phyloP scores from a whole-genome alignment of 202 grass and related monocot genomes.

The Cymbopogon flexuosus region DNA sequence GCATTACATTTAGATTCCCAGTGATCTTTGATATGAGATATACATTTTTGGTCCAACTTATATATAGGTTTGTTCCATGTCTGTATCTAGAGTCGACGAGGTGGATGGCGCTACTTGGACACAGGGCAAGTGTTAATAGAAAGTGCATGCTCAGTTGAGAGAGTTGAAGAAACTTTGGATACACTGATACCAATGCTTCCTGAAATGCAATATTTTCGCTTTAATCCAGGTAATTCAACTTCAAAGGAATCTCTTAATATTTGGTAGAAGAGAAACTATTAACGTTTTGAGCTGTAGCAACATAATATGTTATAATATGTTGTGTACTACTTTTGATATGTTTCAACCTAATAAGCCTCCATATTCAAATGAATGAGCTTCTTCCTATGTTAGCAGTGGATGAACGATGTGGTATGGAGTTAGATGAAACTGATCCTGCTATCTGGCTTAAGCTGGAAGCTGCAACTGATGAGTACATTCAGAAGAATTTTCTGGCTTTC shows the following conservation, averaged over 20 bases:
- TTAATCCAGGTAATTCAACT: slow-evolving; percentile 78
- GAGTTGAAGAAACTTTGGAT: slow-evolving; percentile 91
- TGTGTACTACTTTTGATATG: slow-evolving; percentile 1
- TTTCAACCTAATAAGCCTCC: background rate
- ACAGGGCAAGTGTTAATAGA: slow-evolving; percentile 98
- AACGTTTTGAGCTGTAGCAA: slow-evolving; percentile 20
- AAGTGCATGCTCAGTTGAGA: slow-evolving; percentile 91
- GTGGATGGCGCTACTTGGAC: slow-evolving; percentile 96
- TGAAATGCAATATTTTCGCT: slow-evolving; percentile 93
- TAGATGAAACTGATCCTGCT: slow-evolving; percentile 91
- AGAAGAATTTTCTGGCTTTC: slow-evolving; percentile 67
- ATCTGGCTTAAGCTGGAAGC: slow-evolving; percentile 89
- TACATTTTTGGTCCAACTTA: slow-evolving; percentile 24
- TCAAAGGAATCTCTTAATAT: slow-evolving; percentile 12
- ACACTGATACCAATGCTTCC: slow-evolving; percentile 94
- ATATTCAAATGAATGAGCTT: slow-evolving; percentile 25
- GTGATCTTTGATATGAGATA: slow-evolving; percentile 29
- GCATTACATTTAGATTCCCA: background rate
- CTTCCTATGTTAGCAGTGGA: slow-evolving; percentile 64
- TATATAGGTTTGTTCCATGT: slow-evolving; percentile 34
- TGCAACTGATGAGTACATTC: slow-evolving; percentile 93
- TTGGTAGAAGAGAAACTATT: background rate
- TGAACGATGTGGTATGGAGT: slow-evolving; percentile 95
- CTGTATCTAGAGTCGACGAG: slow-evolving; percentile 73
- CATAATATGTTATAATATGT: slow-evolving; percentile 12